phyloP scores from a whole-genome alignment of 257 asterid species.

The Euphrasia confusa region DNA sequence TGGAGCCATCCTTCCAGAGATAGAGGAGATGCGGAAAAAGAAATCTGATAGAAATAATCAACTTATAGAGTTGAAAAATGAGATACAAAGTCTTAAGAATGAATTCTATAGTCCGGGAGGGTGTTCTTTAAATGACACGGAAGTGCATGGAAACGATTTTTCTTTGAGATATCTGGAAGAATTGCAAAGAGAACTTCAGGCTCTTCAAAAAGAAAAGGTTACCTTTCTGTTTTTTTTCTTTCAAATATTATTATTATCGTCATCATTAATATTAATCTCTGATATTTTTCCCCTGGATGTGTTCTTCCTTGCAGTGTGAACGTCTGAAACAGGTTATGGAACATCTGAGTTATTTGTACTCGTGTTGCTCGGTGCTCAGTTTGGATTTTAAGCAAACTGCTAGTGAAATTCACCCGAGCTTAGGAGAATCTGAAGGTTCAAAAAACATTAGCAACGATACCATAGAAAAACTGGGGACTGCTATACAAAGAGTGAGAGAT shows the following conservation, averaged over 20 bases:
- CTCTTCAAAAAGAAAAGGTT: constrained; percentile 85
- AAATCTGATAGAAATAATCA: constrained; percentile 69
- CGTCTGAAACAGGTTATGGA: constrained; percentile 77
- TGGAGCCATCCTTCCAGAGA: constrained; percentile 66
- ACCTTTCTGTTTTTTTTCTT: constrained; percentile 5
- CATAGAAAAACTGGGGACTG: constrained; percentile 55
- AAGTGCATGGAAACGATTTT: constrained; percentile 70
- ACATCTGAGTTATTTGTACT: constrained; percentile 56
- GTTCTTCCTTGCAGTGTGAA: constrained; percentile 61
- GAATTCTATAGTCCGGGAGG: constrained; percentile 52
- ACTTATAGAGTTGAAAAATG: constrained; percentile 58
- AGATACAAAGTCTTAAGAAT: constrained; percentile 57
- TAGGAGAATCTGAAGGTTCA: constrained; percentile 68
- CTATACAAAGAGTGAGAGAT: constrained; percentile 59
- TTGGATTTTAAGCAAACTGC: constrained; percentile 73
- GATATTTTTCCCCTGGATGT: constrained; percentile 17
- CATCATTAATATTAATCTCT: constrained; percentile 13
- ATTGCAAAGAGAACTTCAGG: constrained; percentile 68
- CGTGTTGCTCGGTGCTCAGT: constrained; percentile 87
- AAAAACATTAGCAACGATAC: constrained; percentile 66
- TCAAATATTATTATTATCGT: constrained; percentile 3
- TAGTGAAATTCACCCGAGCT: constrained; percentile 71
- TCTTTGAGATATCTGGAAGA: constrained; percentile 83
- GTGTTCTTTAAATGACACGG: constrained; percentile 27
- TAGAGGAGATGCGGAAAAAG: constrained; percentile 89